Percentiles rank a stretch among this genome's conserved stretches.
Evolutionary conservation across 805 yeast genomes (phyloP).

Genomic region (Monosporozyma aerobia): DNA sequence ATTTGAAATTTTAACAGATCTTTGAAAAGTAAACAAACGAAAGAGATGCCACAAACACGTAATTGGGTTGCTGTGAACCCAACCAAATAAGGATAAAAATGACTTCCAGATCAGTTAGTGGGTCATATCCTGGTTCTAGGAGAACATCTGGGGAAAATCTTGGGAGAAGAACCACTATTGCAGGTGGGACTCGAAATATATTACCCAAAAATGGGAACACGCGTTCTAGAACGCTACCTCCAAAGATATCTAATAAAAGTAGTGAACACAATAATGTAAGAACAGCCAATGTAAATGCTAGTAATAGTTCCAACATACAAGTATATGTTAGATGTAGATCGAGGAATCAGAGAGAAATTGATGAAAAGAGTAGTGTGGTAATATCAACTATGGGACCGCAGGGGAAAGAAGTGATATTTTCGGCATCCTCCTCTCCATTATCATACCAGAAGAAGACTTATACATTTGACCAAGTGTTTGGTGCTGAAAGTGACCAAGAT

Average conservation of each 20-base stretch:
- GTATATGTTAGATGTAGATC: slow-evolving; percentile 53
- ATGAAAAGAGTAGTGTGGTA: slow-evolving; percentile 47
- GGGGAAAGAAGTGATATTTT: slow-evolving; percentile 38
- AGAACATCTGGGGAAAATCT: background rate
- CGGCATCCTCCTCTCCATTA: slow-evolving; percentile 6
- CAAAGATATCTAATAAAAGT: background rate
- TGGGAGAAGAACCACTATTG: background rate
- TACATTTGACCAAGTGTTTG: slow-evolving; percentile 69
- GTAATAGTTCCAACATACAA: slow-evolving; percentile 33
- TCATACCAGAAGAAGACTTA: slow-evolving; percentile 40
- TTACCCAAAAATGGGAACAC: background rate
- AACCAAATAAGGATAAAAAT: background rate
- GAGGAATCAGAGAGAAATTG: slow-evolving; percentile 44
- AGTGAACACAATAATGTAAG: background rate
- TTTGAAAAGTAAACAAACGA: background rate
- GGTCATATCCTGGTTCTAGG: background rate
- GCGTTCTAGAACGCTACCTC: background rate
- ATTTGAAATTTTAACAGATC: background rate
- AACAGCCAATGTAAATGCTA: background rate
- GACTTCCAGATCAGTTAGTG: background rate
- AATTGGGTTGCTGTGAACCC: background rate
- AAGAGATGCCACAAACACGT: background rate
- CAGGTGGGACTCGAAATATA: background rate
- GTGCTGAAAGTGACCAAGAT: slow-evolving; percentile 69
- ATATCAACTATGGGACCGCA: slow-evolving; percentile 40